Base-by-base conservation (phyloP, 2,329 filamentous ascomycete species). In the Xylariaceae sp. region DNA sequence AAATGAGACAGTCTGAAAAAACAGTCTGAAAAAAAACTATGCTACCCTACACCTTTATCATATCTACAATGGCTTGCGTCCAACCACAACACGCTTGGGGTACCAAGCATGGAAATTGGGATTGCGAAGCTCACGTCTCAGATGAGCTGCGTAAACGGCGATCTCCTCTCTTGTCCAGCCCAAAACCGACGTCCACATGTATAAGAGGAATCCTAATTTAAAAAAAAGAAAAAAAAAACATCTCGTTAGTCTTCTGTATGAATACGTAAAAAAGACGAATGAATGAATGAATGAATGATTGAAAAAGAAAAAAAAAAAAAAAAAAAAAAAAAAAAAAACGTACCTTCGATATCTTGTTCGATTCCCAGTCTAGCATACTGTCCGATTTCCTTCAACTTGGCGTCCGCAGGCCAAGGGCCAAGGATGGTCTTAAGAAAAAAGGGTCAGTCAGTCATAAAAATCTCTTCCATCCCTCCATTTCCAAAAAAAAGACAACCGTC, bases 391-490 rank as follows among this genome's bases (percentile, higher is more conserved):
- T 70, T 70, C 6, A 63, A 60, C 8, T 64, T 64, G 0, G 65
- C 58, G 19, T 74, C 71, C 48, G 69, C 72, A 1, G 75, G 65
- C 76, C 76, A 78, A 5, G 63, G 58, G 2, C 73, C 73, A 8
- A 73, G 62, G 0, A 73, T 73, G 50, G 70, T 65, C 65, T 73
- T 19, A 19, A 9, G 27, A 49, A 37, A 37, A 19, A 30, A 34
- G 1, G 9, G 26, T 54, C 9, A 54, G 52, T 29, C 4, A 29
- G 19, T 19, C 19, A 19, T 19, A 19, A 19, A 19, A 19, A 19
- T 19, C 19, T 19, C 19, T 19, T 19, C 19, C 19, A 19, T 19
- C 19, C 19, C 19, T 19, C 19, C 19, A 19, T 19, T 19, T 19
- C 19, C 19, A 19, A 19, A 19, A 19, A 19, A 19, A 19, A 19